phyloP scores from a whole-genome alignment of 2,329 filamentous ascomycete genomes.

The Beauveria caledonica region DNA sequence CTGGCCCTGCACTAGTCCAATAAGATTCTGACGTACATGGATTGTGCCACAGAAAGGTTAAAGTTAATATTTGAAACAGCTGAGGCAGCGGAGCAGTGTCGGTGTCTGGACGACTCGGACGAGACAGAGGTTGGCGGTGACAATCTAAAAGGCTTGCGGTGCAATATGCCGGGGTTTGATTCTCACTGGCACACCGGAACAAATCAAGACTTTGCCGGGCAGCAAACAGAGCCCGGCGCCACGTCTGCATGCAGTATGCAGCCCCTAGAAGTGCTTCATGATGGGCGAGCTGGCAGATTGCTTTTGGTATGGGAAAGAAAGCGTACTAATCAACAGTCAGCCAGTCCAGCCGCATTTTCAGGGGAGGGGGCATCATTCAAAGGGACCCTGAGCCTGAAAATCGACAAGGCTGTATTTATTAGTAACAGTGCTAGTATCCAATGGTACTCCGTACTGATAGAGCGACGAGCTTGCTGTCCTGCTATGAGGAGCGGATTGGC shows the following conservation, averaged over 20 bases:
- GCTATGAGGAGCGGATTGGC: no score
- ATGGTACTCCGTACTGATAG: no score
- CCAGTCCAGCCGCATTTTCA: background rate
- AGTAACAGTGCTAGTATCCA: no score
- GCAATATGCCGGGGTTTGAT: background rate
- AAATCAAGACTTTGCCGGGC: background rate
- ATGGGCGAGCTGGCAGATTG: background rate
- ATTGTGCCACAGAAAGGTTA: background rate
- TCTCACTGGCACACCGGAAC: background rate
- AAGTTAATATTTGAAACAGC: constrained; percentile 4
- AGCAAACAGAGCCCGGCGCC: background rate
- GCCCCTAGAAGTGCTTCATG: background rate
- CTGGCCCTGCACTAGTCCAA: background rate
- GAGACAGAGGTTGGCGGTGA: background rate
- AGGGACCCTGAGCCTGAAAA: no score
- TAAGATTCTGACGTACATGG: background rate
- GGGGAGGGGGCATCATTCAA: no score
- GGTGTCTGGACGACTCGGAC: background rate
- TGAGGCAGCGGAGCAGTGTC: background rate
- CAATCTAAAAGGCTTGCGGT: background rate
- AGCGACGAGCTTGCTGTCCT: no score
- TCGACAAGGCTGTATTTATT: no score
- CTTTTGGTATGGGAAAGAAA: background rate
- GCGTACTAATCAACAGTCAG: no score
- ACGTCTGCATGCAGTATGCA: background rate